These are phyloP conservation scores for Tulasnella sp. DNA, from an alignment of 768 basidiomycete genomes.

Conservation along the genomic window DNA sequence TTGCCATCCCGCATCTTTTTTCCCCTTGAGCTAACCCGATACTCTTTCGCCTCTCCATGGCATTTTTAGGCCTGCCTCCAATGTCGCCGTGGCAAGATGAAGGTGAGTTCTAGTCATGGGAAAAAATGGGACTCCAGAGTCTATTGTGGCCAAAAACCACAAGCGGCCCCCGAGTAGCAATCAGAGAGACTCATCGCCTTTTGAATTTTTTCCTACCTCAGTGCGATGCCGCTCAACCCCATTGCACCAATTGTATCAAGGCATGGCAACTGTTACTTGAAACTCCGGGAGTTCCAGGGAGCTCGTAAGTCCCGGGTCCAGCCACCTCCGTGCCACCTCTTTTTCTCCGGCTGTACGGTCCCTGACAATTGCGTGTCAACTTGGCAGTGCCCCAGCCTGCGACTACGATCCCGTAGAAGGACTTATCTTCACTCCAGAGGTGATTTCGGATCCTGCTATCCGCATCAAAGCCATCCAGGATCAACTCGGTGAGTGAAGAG, in stretches of 20 bases:
- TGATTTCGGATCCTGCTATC: not conserved
- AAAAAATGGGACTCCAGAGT: not conserved
- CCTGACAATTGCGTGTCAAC: not conserved
- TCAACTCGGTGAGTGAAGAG: not conserved
- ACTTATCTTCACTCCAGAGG: constrained; percentile 10
- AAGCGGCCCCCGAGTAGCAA: not conserved
- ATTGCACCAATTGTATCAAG: constrained; percentile 17
- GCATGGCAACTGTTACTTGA: constrained; percentile 15
- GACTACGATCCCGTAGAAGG: constrained; percentile 16
- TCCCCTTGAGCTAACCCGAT: not conserved
- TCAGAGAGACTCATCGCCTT: not conserved
- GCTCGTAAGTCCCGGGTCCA: not conserved
- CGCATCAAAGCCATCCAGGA: constrained; percentile 10
- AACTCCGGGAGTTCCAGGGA: not conserved
- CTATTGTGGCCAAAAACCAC: not conserved
- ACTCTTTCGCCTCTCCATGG: not conserved
- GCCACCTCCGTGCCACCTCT: not conserved
- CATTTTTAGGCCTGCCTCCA: constrained; percentile 11
- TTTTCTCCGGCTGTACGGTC: not conserved
- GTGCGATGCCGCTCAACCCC: constrained; percentile 19
- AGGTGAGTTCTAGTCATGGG: not conserved
- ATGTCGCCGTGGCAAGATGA: constrained; percentile 19
- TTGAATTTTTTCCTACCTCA: not conserved
- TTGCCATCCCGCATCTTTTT: not conserved
- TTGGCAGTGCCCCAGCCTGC: not conserved